phyloP scores from a whole-genome alignment of 768 basidiomycete genomes.

The Tricholoma sp. region DNA sequence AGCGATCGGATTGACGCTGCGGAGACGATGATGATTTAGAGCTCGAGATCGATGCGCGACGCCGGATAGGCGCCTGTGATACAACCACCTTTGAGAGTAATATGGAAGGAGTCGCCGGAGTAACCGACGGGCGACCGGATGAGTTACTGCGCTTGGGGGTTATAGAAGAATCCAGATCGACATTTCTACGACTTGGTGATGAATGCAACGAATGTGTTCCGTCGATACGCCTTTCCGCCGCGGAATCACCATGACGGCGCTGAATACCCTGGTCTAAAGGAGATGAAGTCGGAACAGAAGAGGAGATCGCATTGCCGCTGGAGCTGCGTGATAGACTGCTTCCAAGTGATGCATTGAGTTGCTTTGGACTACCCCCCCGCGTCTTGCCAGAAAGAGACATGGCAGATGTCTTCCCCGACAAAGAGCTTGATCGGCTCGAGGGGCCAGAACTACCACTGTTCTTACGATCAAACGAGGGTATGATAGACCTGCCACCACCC shows the following conservation, averaged over 20 bases:
- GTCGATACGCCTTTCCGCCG: constrained; percentile 38
- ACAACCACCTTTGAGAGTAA: constrained; percentile 34
- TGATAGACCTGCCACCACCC: constrained; percentile 23
- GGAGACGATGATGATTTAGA: constrained; percentile 16
- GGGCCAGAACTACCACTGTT: constrained; percentile 39
- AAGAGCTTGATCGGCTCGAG: constrained; percentile 26
- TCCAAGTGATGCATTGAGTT: constrained; percentile 31
- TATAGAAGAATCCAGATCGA: constrained; percentile 48
- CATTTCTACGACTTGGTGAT: constrained; percentile 55
- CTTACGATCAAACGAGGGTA: constrained; percentile 39
- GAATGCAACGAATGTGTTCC: constrained; percentile 51
- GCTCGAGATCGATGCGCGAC: constrained; percentile 25
- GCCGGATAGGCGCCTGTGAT: constrained; percentile 18
- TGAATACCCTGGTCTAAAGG: constrained; percentile 39
- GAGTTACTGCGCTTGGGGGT: constrained; percentile 39
- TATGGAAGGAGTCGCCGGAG: constrained; percentile 36
- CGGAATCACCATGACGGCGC: constrained; percentile 35
- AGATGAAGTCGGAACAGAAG: constrained; percentile 43
- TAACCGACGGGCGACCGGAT: constrained; percentile 38
- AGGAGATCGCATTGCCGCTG: constrained; percentile 33
- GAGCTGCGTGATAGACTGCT: constrained; percentile 35
- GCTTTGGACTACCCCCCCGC: constrained; percentile 53
- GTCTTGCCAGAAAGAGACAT: constrained; percentile 33
- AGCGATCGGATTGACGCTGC: constrained; percentile 19
- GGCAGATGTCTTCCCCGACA: constrained; percentile 28